A percentile compares a stretch with the other conserved stretches of the same genome.
These are phyloP conservation scores for Botrytis pseudocinerea DNA, from an alignment of 2,329 filamentous ascomycete genomes.

Conservation along the genomic window DNA sequence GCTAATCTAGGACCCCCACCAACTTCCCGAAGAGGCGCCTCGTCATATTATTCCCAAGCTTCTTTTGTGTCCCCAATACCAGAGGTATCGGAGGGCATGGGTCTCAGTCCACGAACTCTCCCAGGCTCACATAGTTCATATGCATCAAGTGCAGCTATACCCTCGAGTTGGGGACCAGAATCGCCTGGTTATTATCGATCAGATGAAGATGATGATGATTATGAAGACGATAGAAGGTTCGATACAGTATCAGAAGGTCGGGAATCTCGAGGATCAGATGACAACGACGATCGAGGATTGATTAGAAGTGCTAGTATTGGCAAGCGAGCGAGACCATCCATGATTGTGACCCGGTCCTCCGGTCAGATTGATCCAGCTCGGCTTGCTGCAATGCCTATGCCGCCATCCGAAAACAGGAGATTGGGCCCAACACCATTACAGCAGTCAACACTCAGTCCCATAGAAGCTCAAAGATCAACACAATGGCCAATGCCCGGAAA, in stretches of 20 bases:
- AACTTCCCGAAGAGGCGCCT: conserved; percentile 59
- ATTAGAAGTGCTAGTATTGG: conserved; percentile 63
- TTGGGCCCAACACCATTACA: conserved; percentile 41
- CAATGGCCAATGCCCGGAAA: conserved; percentile 36
- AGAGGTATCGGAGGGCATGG: conserved; percentile 53
- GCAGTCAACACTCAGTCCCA: conserved; percentile 44
- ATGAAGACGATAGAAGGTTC: conserved; percentile 30
- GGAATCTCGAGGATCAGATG: conserved; percentile 33
- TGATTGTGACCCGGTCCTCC: conserved; percentile 50
- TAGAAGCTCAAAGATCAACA: conserved; percentile 27
- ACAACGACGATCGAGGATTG: conserved; percentile 53
- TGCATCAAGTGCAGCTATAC: conserved; percentile 72
- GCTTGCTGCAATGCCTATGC: background rate
- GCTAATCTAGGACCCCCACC: conserved; percentile 61
- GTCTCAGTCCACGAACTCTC: conserved; percentile 46
- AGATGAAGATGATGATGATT: conserved; percentile 36
- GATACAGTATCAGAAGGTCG: conserved; percentile 36
- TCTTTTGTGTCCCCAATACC: conserved; percentile 75
- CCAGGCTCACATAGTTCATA: conserved; percentile 62
- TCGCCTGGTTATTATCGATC: conserved; percentile 44
- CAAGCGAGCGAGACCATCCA: conserved; percentile 58
- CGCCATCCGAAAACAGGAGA: conserved; percentile 11
- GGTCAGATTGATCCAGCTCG: conserved; percentile 29
- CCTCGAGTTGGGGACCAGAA: conserved; percentile 61
- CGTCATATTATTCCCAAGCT: conserved; percentile 64